Evolutionary conservation across 2,329 filamentous ascomycete species (phyloP), one percentile per base, ranked within the genome.

Genomic region (Corniculantispora saksenae): DNA sequence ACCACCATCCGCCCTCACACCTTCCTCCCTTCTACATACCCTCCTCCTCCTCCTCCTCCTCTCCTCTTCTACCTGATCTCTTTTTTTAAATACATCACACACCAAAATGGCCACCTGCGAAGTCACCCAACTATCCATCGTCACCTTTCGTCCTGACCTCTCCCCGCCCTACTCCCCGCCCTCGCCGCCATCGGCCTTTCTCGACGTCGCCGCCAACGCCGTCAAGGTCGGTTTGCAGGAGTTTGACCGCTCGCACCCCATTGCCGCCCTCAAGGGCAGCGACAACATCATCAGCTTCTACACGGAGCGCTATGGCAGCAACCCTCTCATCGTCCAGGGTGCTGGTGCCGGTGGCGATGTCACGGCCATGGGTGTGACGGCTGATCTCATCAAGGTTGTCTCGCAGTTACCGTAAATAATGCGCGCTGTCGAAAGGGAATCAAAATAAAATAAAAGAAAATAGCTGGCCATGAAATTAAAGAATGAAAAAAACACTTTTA

Each of bases 201-300:
- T 98, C 67, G 93, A 99, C 75, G 89, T 97, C 51, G 84, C 82
- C n/a, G 86, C 84, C 67, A 90, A 92, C 76, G 82, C 89, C 71
- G 91, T 98, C 77, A 96, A 94, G 83, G 95, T 99, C 65, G 94
- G 95, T 2, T 80, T 99, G 69, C 90, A 97, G 84, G 92, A 91
- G 80, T 94, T 93, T 71, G 93, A 97, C 70, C 88, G 87, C 71
- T 91, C 91, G 67, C 93, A 96, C 75, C 92, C 95, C 15, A 97
- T 99, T 80, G 95, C 95, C 17, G 91, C 91, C 56, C 84, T 99
- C 65, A 97, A 97, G 85, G 95, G 95, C 43, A 98, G 94, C 78
- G 95, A 98, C 77, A 99, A 99, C 82, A 97, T 99, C 76, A 97
- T 99, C 76, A 97, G 90, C 83, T 97, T 99, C 83, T 97, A 97